Conservation (phyloP, 2,329 filamentous ascomycete genomes). For the Sclerotinia sclerotiorum region DNA sequence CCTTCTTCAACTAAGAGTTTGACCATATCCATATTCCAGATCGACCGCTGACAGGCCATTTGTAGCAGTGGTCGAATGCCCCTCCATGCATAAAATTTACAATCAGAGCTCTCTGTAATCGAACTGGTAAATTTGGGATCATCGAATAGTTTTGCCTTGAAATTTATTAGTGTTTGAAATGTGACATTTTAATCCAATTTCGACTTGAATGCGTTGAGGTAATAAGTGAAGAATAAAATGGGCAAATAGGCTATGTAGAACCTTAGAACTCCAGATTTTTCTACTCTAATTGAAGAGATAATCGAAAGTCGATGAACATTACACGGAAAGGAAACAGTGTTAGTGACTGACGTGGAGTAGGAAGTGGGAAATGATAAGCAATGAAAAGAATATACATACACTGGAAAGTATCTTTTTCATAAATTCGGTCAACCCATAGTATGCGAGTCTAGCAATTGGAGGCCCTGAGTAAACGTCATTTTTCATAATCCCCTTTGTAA, state of each 20-base stretch:
- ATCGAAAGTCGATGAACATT: background rate
- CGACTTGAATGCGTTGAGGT: background rate
- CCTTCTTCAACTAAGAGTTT: slow-evolving; percentile 42
- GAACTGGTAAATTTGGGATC: background rate
- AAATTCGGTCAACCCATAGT: slow-evolving; percentile 24
- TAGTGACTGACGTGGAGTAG: background rate
- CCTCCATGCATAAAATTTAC: background rate
- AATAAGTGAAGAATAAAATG: background rate
- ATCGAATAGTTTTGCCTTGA: slow-evolving; percentile 21
- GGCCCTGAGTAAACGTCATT: background rate
- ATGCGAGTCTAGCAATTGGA: slow-evolving; percentile 14
- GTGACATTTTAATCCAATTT: background rate
- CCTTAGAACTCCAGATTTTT: background rate
- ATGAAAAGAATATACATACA: background rate
- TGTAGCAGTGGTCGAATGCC: background rate
- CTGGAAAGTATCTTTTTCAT: slow-evolving; percentile 16
- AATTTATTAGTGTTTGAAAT: background rate
- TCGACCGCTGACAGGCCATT: slow-evolving; percentile 12
- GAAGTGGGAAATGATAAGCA: background rate
- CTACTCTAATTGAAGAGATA: background rate
- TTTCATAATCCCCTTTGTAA: background rate
- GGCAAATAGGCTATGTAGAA: too few relatives aligned
- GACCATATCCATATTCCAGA: slow-evolving; percentile 43
- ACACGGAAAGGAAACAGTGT: background rate
- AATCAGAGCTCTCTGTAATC: background rate